Conservation (phyloP, 345 rosid species). For the Lepidium didymum region DNA sequence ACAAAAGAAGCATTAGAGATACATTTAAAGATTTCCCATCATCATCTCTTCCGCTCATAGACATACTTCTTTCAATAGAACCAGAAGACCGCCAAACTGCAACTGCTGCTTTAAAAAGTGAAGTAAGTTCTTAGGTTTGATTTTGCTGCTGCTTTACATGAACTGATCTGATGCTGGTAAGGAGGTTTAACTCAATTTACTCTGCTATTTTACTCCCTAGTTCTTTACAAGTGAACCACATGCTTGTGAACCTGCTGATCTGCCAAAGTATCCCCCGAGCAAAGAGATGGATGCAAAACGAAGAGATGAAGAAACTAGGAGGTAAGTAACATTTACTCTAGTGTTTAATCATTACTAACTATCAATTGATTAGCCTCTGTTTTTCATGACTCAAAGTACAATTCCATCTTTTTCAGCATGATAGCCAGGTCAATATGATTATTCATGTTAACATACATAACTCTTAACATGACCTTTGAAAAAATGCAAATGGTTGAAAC, state of each 20-base stretch:
- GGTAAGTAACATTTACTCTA: slow-evolving; percentile 33
- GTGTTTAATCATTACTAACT: neutral
- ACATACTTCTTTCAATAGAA: slow-evolving; percentile 85
- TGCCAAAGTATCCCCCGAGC: slow-evolving; percentile 90
- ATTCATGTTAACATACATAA: neutral
- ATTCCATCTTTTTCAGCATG: neutral
- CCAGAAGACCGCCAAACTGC: slow-evolving; percentile 90
- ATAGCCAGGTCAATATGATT: neutral
- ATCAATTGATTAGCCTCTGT: neutral
- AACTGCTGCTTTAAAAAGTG: slow-evolving; percentile 64
- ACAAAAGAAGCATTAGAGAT: slow-evolving; percentile 70
- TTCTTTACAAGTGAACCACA: slow-evolving; percentile 73
- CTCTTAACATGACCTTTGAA: neutral
- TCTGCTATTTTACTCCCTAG: slow-evolving; percentile 31
- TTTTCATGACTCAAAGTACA: neutral
- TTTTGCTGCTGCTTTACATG: neutral
- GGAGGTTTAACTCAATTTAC: neutral
- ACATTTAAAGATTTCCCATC: slow-evolving; percentile 84
- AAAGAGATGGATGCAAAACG: slow-evolving; percentile 96
- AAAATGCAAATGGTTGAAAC: neutral
- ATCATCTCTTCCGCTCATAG: slow-evolving; percentile 78
- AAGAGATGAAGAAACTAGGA: slow-evolving; percentile 84
- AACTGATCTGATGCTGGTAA: neutral
- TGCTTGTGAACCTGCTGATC: slow-evolving; percentile 88
- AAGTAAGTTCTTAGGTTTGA: slow-evolving; percentile 44